phyloP scores from a whole-genome alignment of 371 early-diverging fungal species.

The Saksenaea vasiformis region DNA sequence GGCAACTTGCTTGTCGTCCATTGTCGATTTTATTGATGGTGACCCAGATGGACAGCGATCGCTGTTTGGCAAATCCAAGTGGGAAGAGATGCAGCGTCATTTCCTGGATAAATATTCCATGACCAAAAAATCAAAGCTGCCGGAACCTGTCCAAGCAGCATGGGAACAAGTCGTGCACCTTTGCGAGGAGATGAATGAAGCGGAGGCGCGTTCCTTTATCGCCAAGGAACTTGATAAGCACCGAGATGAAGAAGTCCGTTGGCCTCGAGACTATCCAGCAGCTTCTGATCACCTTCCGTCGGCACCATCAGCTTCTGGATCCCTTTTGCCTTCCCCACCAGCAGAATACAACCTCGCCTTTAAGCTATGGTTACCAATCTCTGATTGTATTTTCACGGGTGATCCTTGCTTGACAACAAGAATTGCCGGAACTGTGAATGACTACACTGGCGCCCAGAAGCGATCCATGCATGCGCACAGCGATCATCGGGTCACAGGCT shows the following conservation, averaged over 20 bases:
- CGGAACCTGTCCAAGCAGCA: not conserved
- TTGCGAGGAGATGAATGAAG: not conserved
- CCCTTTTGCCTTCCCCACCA: not conserved
- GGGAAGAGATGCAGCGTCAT: not conserved
- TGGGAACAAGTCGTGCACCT: not conserved
- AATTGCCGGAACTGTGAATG: not conserved
- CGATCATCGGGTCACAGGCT: not conserved
- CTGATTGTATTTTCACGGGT: not conserved
- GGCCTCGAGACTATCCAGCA: not conserved
- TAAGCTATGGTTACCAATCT: not conserved
- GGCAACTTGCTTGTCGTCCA: not conserved
- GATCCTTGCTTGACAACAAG: not conserved
- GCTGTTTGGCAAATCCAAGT: not conserved
- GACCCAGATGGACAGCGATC: not conserved
- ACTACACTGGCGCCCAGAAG: not conserved
- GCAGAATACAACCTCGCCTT: slow-evolving; percentile 2
- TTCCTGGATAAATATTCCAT: not conserved
- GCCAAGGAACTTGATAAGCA: not conserved
- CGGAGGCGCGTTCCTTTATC: not conserved
- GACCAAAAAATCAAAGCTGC: not conserved
- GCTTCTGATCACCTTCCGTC: not conserved
- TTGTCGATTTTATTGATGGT: not conserved
- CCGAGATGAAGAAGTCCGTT: not conserved
- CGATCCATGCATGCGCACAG: not conserved
- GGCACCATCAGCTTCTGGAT: not conserved